A percentile compares a stretch with the other conserved stretches of the same genome.
Conservation (phyloP, 495 filamentous ascomycete genomes). For the Chaetomium fimeti region DNA sequence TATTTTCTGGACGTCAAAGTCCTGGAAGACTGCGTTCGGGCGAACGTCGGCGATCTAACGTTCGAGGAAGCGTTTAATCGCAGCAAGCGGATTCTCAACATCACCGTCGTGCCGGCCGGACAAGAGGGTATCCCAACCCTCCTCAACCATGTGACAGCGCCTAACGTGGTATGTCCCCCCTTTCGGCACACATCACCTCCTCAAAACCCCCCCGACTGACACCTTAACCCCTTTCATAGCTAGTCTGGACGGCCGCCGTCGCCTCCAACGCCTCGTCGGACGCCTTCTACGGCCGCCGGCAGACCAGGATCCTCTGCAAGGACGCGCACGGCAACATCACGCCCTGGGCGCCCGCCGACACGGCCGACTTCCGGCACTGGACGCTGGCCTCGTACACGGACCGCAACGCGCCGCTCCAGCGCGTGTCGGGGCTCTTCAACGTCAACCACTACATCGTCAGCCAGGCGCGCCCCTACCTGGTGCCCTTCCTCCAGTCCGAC, state of each 20-base stretch:
- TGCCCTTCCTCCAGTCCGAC: constrained; percentile 81
- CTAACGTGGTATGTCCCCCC: constrained; percentile 73
- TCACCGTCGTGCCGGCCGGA: constrained; percentile 75
- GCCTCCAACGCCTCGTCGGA: constrained; percentile 82
- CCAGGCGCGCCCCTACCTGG: constrained; percentile 74
- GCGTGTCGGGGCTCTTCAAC: constrained; percentile 90
- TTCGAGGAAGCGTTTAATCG: constrained; percentile 90
- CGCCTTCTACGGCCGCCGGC: constrained; percentile 57
- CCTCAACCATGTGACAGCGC: constrained; percentile 90
- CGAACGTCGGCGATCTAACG: constrained; percentile 84
- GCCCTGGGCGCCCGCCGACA: constrained; percentile 71
- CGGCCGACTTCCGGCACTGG: constrained; percentile 66
- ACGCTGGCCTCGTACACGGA: constrained; percentile 67
- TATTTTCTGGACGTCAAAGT: constrained; percentile 81
- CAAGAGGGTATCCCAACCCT: constrained; percentile 77
- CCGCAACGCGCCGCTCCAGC: constrained; percentile 73
- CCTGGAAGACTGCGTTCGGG: constrained; percentile 79
- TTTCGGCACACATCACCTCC: neutral
- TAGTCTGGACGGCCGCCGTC: constrained; percentile 91
- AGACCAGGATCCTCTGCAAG: constrained; percentile 77
- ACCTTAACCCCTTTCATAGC: constrained; percentile 37
- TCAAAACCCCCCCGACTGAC: neutral
- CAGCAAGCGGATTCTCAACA: constrained; percentile 87
- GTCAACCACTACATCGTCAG: constrained; percentile 85
- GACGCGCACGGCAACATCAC: constrained; percentile 72